phyloP scores from a whole-genome alignment of 805 yeast species.

The Lipomyces mesembrius region DNA sequence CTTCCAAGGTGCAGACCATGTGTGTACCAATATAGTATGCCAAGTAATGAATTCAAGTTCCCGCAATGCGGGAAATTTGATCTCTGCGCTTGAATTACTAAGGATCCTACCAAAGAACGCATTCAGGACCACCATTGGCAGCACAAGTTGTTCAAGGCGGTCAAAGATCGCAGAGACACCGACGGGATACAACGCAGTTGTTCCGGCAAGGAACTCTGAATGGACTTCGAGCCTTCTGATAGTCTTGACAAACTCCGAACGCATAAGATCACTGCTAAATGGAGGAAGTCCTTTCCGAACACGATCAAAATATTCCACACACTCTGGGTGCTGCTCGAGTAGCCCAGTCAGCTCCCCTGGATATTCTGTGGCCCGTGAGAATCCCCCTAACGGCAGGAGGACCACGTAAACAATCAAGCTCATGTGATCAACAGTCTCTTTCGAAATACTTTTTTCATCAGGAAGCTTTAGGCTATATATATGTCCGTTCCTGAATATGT shows the following conservation, averaged over 20 bases:
- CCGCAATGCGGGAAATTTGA: background rate
- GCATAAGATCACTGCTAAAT: background rate
- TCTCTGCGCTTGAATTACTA: background rate
- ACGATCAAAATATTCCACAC: background rate
- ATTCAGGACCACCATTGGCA: conserved; percentile 1
- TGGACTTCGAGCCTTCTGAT: background rate
- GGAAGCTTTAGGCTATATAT: background rate
- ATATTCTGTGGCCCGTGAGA: background rate
- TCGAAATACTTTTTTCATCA: background rate
- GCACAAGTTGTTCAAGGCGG: background rate
- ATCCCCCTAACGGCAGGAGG: background rate
- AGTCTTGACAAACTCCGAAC: background rate
- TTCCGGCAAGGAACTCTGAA: background rate
- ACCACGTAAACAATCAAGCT: background rate
- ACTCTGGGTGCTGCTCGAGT: conserved; percentile 1
- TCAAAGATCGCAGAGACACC: conserved; percentile 4
- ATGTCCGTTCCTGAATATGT: background rate
- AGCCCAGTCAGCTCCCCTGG: background rate
- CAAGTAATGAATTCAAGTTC: background rate
- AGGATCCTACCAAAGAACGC: background rate
- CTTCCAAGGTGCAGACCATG: background rate
- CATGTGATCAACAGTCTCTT: conserved; percentile 1
- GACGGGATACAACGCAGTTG: background rate
- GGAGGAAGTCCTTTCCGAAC: background rate
- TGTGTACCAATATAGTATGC: background rate